Evolutionary conservation across 2,329 filamentous ascomycete genomes (phyloP), one percentile per base, ranked within the genome.

Genomic region (Emmonsiellopsis sp.): DNA sequence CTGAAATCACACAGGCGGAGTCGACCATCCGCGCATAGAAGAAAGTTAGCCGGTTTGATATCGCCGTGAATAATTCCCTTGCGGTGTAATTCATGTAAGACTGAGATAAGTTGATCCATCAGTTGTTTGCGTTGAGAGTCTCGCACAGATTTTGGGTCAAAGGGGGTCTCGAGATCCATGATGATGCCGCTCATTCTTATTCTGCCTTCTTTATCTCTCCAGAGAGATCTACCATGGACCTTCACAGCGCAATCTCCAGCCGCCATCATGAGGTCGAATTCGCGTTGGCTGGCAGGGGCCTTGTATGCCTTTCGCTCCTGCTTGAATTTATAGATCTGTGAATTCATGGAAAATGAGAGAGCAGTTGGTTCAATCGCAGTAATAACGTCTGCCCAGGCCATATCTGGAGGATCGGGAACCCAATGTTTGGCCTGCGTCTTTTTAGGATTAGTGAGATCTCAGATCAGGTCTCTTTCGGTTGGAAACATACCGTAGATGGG

Each of bases 131-230:
- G n/a, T n/a, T n/a, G n/a, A n/a, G n/a, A n/a, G n/a, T n/a, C n/a
- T n/a, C n/a, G n/a, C n/a, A n/a, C 48, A 11, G 46, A 31, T 54
- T 56, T 56, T 38, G 52, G 54, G 30, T 56, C 49, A 51, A 54
- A 54, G 31, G 52, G 52, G 20, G 48, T 56, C 47, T 44, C 54
- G 37, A 54, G 43, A 31, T 46, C 35, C 47, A 56, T 42, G 16
- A 56, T 51, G 16, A 51, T 43, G 16, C 54, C 52, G 30, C 35
- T 35, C 47, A 56, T 42, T n/a, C 40, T 9, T 41, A 54, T 40
- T 34, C 30, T 34, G 46, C 52, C 52, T 13, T 52, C 37, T 15
- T 37, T 47, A 54, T 54, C 52, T n/a, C 31, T 47, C 43, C 52
- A 51, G 26, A 49, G 37, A 42, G 48, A 51, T 49, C 52, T 54